phyloP scores from a whole-genome alignment of 164 flowering plant species.

The Santalum album region DNA sequence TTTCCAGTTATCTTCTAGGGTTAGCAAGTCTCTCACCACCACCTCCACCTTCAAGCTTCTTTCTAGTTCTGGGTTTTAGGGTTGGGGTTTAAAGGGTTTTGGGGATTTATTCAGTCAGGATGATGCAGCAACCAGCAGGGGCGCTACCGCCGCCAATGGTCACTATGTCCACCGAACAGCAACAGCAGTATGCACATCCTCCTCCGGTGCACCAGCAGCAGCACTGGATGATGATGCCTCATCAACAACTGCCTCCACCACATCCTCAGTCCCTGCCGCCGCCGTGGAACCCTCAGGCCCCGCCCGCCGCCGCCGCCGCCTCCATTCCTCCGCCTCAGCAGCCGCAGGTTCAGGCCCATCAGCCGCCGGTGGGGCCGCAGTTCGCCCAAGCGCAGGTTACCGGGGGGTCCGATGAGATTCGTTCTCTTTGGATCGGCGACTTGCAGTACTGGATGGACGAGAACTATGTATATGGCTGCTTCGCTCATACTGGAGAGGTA shows the following conservation, averaged over 20 bases:
- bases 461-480: slow-evolving; percentile 40
- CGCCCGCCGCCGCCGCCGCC: slow-evolving; percentile 5
- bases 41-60: too few relatives aligned
- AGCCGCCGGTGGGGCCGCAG: slow-evolving; percentile 13
- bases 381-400: slow-evolving; percentile 14
- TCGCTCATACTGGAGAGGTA: slow-evolving; percentile 16
- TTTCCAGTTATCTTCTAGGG: too few relatives aligned
- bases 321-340: slow-evolving; percentile 21
- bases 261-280: too few relatives aligned
- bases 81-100: too few relatives aligned
- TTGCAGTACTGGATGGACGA: slow-evolving; percentile 83
- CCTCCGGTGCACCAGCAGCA: slow-evolving; percentile 11
- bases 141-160: slow-evolving; percentile 8
- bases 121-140: slow-evolving; percentile 31
- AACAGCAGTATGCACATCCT: neutral
- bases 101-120: too few relatives aligned
- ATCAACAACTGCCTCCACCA: too few relatives aligned
- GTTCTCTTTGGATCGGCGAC: slow-evolving; percentile 81
- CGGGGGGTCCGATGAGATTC: slow-evolving; percentile 39
- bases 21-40: too few relatives aligned
- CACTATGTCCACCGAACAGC: neutral
- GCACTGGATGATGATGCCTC: slow-evolving; percentile 18
- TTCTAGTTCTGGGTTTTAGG: too few relatives aligned
- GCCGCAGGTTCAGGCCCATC: slow-evolving; percentile 7
- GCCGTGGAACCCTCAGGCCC: slow-evolving; percentile 23